Percentiles rank a stretch among this genome's conserved stretches.
Evolutionary conservation across 2,329 filamentous ascomycete species (phyloP).

Genomic region (Aquanectria penicillioides): DNA sequence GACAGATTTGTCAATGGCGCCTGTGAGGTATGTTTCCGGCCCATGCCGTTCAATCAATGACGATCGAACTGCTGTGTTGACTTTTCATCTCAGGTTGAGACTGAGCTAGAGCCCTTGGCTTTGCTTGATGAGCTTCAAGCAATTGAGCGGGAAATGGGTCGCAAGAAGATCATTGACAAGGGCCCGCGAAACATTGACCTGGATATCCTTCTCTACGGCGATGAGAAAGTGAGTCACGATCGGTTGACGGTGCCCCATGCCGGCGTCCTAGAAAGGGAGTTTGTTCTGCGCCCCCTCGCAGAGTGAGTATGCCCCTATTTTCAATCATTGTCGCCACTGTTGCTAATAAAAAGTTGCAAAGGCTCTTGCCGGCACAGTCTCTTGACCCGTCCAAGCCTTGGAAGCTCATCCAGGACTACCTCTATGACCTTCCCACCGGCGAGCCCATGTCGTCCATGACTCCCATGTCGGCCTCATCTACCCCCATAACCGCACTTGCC

Average conservation of each 20-base stretch:
- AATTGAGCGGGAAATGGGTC: slow-evolving; percentile 83
- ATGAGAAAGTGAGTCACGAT: slow-evolving; percentile 71
- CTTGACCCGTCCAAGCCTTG: slow-evolving; percentile 65
- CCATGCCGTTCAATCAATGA: not conserved
- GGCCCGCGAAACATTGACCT: slow-evolving; percentile 95
- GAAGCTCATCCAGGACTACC: slow-evolving; percentile 69
- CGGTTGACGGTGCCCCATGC: slow-evolving; percentile 87
- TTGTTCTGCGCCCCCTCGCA: slow-evolving; percentile 87
- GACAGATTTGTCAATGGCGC: slow-evolving; percentile 90
- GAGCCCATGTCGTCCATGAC: slow-evolving; percentile 67
- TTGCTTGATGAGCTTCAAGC: slow-evolving; percentile 84
- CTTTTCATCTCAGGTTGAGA: slow-evolving; percentile 74
- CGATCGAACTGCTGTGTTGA: too few species aligned
- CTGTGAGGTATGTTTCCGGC: slow-evolving; percentile 75
- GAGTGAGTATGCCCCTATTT: slow-evolving; percentile 65
- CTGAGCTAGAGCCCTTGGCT: slow-evolving; percentile 76
- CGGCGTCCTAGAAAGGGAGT: slow-evolving; percentile 89
- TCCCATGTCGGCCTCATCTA: slow-evolving; percentile 57
- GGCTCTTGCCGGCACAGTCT: slow-evolving; percentile 65
- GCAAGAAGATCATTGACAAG: slow-evolving; percentile 89
- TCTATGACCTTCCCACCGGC: slow-evolving; percentile 65
- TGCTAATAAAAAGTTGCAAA: slow-evolving; percentile 41
- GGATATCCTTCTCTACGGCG: slow-evolving; percentile 86
- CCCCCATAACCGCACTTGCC: slow-evolving; percentile 68
- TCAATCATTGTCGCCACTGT: too few species aligned